Conservation (phyloP, 441 rosid genomes). For the Daphne laureola region DNA sequence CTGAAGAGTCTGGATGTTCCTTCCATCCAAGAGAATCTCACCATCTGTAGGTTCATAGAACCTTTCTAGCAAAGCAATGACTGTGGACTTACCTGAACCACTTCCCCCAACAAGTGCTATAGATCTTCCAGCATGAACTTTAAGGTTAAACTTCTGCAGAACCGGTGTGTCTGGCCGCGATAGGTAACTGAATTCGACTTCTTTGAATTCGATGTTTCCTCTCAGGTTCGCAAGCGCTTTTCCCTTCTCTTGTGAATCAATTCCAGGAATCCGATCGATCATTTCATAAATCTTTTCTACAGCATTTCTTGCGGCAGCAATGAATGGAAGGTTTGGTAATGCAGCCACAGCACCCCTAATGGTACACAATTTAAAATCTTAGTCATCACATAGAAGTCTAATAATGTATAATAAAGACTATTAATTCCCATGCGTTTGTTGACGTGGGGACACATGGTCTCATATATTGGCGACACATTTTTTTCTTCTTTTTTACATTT, state of each 20-base stretch:
- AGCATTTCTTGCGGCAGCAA: constrained; percentile 23
- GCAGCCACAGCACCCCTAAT: constrained; percentile 28
- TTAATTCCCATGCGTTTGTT: too few species aligned
- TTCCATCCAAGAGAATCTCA: constrained; percentile 28
- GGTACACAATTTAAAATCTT: constrained; percentile 1
- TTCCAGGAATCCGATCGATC: constrained; percentile 24
- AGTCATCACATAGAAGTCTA: neutral
- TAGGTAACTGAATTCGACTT: constrained; percentile 35
- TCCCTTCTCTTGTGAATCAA: constrained; percentile 24
- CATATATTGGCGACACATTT: too few species aligned
- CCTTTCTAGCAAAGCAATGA: constrained; percentile 33
- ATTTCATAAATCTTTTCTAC: constrained; percentile 22
- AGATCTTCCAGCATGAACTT: constrained; percentile 25
- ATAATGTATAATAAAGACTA: too few species aligned
- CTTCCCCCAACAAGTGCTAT: constrained; percentile 38
- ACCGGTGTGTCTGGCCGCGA: constrained; percentile 25
- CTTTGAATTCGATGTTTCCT: constrained; percentile 33
- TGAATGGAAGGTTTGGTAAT: constrained; percentile 33
- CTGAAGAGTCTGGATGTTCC: constrained; percentile 25
- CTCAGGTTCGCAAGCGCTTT: constrained; percentile 23
- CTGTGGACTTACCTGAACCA: constrained; percentile 40
- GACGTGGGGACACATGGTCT: too few species aligned
- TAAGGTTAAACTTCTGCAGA: constrained; percentile 26
- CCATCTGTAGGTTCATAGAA: constrained; percentile 31
- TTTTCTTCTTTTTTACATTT: too few species aligned